A percentile compares a stretch with the other conserved stretches of the same genome.
Evolutionary conservation across 768 basidiomycete species (phyloP).

Genomic region (Tylopilus subfusipes): DNA sequence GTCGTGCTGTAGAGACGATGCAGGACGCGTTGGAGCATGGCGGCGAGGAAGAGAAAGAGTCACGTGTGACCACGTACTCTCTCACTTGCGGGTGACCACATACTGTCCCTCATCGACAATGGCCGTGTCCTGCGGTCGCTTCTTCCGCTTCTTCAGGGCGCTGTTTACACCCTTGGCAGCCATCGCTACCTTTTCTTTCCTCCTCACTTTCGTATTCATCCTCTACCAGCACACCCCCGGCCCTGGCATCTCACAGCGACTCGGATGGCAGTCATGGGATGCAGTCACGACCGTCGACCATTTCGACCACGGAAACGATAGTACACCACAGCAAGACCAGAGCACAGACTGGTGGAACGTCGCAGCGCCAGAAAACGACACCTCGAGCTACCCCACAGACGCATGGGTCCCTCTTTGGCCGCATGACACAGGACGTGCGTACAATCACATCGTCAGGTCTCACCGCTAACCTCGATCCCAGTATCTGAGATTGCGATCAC

Average conservation of each 20-base stretch:
- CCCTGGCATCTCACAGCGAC: slow-evolving; percentile 62
- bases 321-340: slow-evolving; percentile 2
- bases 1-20: slow-evolving; percentile 40
- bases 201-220: slow-evolving; percentile 75
- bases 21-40: slow-evolving; percentile 32
- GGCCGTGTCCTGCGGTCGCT: slow-evolving; percentile 32
- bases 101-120: not conserved
- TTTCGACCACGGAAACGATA: not conserved
- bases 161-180: slow-evolving; percentile 57
- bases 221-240: slow-evolving; percentile 77
- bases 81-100: no score
- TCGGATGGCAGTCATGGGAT: slow-evolving; percentile 93
- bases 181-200: slow-evolving; percentile 61
- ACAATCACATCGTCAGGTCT: not conserved
- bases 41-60: not conserved
- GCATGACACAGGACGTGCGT: slow-evolving; percentile 30
- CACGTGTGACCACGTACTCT: no score
- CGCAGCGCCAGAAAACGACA: slow-evolving; percentile 31
- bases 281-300: slow-evolving; percentile 39
- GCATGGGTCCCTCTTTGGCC: slow-evolving; percentile 35
- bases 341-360: slow-evolving; percentile 18
- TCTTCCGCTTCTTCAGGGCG: slow-evolving; percentile 51
- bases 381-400: slow-evolving; percentile 75
- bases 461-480: slow-evolving; percentile 23
- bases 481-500: slow-evolving; percentile 80